phyloP scores from a whole-genome alignment of 768 basidiomycete species.

The Kwoniella bestiolae region DNA sequence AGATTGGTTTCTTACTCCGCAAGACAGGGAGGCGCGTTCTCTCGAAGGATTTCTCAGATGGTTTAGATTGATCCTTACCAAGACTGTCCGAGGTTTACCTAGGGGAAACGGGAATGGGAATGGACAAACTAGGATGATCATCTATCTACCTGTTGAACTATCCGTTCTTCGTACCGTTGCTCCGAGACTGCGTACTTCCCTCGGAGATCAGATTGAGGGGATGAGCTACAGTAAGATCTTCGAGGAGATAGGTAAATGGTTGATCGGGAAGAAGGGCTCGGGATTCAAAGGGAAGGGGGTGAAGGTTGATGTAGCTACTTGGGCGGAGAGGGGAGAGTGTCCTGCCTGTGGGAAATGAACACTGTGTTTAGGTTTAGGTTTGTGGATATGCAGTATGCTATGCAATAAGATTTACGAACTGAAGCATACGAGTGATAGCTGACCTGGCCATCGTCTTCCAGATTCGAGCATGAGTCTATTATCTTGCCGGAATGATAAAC shows the following conservation, averaged over 20 bases:
- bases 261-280: background rate
- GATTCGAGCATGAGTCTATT: no score
- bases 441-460: no score
- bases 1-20: background rate
- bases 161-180: background rate
- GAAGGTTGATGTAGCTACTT: background rate
- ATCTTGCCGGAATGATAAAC: no score
- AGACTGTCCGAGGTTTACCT: background rate
- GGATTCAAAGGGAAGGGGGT: background rate
- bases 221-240: background rate
- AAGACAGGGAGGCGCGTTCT: background rate
- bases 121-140: conserved; percentile 1
- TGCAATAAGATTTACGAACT: no score
- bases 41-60: background rate
- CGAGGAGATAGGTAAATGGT: background rate
- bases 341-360: background rate
- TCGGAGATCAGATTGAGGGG: background rate
- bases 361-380: background rate
- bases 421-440: no score
- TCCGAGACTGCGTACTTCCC: background rate
- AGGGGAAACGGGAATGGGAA: background rate
- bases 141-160: background rate
- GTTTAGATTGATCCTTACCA: background rate
- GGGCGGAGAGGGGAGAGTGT: background rate
- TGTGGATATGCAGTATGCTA: no score